Percentiles rank a stretch among this genome's conserved stretches.
Evolutionary conservation across 192 early-diverging fungal species (phyloP).

Genomic region (Entomortierella beljakovae): DNA sequence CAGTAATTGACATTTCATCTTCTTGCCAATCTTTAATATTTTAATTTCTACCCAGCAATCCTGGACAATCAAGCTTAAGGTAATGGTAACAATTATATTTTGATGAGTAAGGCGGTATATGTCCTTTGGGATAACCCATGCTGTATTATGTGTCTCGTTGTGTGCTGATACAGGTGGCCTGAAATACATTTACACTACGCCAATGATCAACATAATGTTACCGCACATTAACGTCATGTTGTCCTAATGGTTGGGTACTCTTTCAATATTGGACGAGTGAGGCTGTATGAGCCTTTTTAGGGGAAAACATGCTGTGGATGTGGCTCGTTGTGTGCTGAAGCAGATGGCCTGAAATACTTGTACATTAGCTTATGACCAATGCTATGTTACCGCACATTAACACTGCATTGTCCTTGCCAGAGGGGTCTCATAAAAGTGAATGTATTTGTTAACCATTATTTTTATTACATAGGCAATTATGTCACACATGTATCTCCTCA

Average conservation of each 20-base stretch:
- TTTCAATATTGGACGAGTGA: no score
- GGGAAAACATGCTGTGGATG: constrained; percentile 5
- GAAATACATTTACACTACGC: constrained; percentile 3
- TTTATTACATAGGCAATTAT: neutral
- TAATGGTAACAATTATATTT: neutral
- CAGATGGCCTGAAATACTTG: constrained; percentile 2
- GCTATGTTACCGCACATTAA: neutral
- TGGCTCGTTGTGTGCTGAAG: no score
- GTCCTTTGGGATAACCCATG: neutral
- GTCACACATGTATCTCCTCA: neutral
- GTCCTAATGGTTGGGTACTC: neutral
- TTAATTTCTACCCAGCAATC: no score
- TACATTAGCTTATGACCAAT: constrained; percentile 1
- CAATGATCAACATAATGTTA: neutral
- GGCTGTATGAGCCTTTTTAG: neutral
- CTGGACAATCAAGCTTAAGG: no score
- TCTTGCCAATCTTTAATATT: no score
- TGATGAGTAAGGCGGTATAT: neutral
- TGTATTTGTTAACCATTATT: constrained; percentile 4
- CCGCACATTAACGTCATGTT: constrained; percentile 1
- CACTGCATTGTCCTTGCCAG: constrained; percentile 4
- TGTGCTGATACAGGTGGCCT: neutral
- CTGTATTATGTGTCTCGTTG: constrained; percentile 1
- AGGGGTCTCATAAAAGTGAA: neutral
- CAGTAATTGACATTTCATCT: no score